Evolutionary conservation across 208 protist species (phyloP), one percentile per base, ranked within the genome.

Genomic region (Acanthamoeba castellanii): DNA sequence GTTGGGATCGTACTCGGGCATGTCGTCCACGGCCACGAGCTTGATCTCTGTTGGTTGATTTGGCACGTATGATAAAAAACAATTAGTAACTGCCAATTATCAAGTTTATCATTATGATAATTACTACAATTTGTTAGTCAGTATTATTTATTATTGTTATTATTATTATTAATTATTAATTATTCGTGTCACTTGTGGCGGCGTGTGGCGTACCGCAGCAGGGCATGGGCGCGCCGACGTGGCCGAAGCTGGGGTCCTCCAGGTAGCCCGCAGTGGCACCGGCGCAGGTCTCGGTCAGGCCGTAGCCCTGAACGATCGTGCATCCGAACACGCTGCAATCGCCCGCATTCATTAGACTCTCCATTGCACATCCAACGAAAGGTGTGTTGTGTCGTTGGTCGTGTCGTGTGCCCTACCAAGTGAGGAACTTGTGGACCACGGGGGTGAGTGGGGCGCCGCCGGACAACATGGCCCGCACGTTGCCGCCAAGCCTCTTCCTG

Each of bases 241-340:
- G 76, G 76, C 45, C 45, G n/a, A 85, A 85, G 30, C n/a, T 34
- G 25, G 76, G 76, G 47, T 85, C 76, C 42, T 85, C 76, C 42
- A 85, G 47, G 76, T 85, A 85, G 76, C 76, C 76, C 13, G 76
- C 76, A 2, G 76, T 85, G 76, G 76, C 76, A 57, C 76, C 76
- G 22, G 76, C 76, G 30, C 76, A 85, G 20, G 76, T 85, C 76
- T 85, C 85, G 16, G 98, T 99, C 88, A 98, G 93, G 57, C 98
- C 98, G 94, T 99, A 99, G 22, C 98, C 98, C 50, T 98, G 47
- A 32, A 97, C n/a, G 11, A 98, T 95, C 76, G 76, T 85, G 76
- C 76, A 85, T 6, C 76, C 76, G 76, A 85, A 85, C 34, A 85
- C 76, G 30, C 76, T 85, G 76, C 72, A 82, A 42, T 32, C 11